These are phyloP conservation scores for Monosporascus sp. DNA, from an alignment of 2,329 filamentous ascomycete genomes.

Conservation along the genomic window DNA sequence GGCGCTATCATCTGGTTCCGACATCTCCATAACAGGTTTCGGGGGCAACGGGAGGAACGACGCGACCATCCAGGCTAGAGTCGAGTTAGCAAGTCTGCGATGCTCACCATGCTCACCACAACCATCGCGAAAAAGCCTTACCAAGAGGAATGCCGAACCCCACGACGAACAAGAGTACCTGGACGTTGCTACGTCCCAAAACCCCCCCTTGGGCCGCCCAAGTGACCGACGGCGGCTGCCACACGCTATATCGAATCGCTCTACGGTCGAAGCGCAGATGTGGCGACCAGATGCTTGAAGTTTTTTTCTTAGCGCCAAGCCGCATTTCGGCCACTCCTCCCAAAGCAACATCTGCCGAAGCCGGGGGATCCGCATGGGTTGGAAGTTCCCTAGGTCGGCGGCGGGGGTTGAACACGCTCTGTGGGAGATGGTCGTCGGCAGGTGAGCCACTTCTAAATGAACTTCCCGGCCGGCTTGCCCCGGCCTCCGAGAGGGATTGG, in stretches of 20 bases:
- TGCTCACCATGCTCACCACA: not conserved
- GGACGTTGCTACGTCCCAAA: conserved; percentile 64
- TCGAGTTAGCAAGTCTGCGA: conserved; percentile 9
- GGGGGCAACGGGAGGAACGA: conserved; percentile 67
- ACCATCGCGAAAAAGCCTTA: conserved; percentile 31
- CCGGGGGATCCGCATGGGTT: conserved; percentile 25
- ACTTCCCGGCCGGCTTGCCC: conserved; percentile 41
- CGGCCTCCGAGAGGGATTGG: conserved; percentile 39
- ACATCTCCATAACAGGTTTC: conserved; percentile 46
- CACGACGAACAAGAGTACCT: conserved; percentile 67
- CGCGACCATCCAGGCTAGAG: conserved; percentile 71
- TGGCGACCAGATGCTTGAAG: conserved; percentile 66
- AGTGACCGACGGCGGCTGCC: conserved; percentile 67
- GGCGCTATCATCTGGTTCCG: conserved; percentile 38
- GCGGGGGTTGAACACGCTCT: conserved; percentile 24
- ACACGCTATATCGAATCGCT: conserved; percentile 54
- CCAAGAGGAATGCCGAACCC: conserved; percentile 74
- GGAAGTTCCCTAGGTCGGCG: conserved; percentile 24
- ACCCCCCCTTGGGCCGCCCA: conserved; percentile 56
- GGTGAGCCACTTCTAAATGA: conserved; percentile 41
- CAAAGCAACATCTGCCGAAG: conserved; percentile 39
- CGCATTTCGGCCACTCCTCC: conserved; percentile 23
- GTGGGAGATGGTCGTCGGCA: conserved; percentile 41
- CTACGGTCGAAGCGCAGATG: conserved; percentile 62
- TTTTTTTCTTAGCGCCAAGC: conserved; percentile 37